A percentile compares a stretch with the other conserved stretches of the same genome.
Conservation (phyloP, 345 rosid genomes). For the Melastoma malabathricum region DNA sequence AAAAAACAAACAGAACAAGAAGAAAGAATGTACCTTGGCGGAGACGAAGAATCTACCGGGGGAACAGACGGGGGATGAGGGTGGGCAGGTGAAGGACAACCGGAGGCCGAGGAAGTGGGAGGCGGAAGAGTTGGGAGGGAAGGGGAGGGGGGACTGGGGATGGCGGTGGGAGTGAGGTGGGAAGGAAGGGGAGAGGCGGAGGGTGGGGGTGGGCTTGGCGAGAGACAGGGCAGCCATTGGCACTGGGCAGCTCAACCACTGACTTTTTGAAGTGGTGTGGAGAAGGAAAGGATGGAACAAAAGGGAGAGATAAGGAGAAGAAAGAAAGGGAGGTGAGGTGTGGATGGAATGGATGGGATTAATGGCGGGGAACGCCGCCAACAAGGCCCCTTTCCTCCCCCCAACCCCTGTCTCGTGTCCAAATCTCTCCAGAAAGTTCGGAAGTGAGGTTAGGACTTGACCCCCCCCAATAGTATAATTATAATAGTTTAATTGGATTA, state of each 20-base stretch:
- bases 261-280: too few relatives aligned
- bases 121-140: conserved; percentile 34
- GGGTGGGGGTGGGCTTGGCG: conserved; percentile 15
- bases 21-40: conserved; percentile 92
- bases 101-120: conserved; percentile 56
- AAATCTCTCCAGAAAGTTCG: too few relatives aligned
- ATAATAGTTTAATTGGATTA: too few relatives aligned
- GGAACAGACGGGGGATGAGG: conserved; percentile 21
- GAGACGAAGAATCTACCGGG: conserved; percentile 25
- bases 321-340: not conserved
- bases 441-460: too few relatives aligned
- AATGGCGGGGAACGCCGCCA: too few relatives aligned
- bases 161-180: conserved; percentile 20
- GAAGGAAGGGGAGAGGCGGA: conserved; percentile 12
- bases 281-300: conserved; percentile 16
- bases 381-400: too few relatives aligned
- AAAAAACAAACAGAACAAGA: too few relatives aligned
- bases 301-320: conserved; percentile 8
- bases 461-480: too few relatives aligned
- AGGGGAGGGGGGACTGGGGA: conserved; percentile 14
- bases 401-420: too few relatives aligned
- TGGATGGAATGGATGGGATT: too few relatives aligned
- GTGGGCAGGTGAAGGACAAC: conserved; percentile 29
- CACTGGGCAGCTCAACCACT: too few relatives aligned
- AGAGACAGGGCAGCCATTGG: conserved; percentile 40